Evolutionary conservation across 257 asterid genomes (phyloP).

Genomic region (Solanum rostratum): DNA sequence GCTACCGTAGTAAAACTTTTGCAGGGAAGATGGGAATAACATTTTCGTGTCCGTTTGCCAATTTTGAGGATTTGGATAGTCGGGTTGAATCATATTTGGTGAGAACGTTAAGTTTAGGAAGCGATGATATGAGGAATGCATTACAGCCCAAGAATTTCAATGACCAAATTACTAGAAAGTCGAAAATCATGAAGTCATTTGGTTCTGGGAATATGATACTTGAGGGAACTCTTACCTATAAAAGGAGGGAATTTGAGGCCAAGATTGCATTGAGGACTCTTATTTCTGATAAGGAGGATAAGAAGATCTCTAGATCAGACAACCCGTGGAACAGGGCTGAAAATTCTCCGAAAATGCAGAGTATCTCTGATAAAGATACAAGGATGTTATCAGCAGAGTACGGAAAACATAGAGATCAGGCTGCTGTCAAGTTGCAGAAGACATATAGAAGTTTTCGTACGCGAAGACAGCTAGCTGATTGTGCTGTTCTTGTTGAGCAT

Average conservation of each 20-base stretch:
- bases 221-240: constrained; percentile 40
- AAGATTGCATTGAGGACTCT: constrained; percentile 23
- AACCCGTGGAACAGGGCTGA: neutral
- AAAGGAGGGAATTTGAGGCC: constrained; percentile 39
- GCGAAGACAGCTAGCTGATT: constrained; percentile 74
- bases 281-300: neutral
- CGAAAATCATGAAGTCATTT: constrained; percentile 17
- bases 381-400: neutral
- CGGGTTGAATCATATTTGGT: constrained; percentile 24
- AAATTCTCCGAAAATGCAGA: neutral
- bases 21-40: constrained; percentile 50
- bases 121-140: constrained; percentile 14
- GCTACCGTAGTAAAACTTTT: constrained; percentile 1
- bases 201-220: constrained; percentile 41
- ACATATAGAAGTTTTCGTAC: constrained; percentile 78
- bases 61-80: constrained; percentile 30
- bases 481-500: constrained; percentile 80
- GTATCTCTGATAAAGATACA: neutral
- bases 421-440: constrained; percentile 70
- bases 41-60: constrained; percentile 26
- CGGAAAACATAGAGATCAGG: constrained; percentile 25
- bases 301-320: constrained; percentile 8
- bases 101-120: constrained; percentile 28
- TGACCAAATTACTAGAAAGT: constrained; percentile 17
- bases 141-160: constrained; percentile 22